Evolutionary conservation across 768 basidiomycete species (phyloP).

Genomic region (Boletus pseudo-olivaceus): DNA sequence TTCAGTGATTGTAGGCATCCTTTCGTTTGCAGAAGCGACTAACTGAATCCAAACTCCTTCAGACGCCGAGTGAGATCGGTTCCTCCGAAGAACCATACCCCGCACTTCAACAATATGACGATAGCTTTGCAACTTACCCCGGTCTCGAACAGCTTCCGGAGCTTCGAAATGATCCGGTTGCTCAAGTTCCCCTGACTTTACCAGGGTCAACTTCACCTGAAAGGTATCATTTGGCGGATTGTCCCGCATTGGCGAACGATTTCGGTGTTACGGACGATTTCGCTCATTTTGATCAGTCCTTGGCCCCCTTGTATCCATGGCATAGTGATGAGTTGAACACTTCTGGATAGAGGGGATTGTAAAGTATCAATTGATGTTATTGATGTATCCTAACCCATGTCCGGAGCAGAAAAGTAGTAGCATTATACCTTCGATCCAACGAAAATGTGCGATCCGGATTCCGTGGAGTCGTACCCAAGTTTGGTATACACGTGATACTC

Average conservation of each 20-base stretch:
- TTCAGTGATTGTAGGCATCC: slow-evolving; percentile 28
- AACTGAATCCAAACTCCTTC: slow-evolving; percentile 2
- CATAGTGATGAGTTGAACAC: neutral
- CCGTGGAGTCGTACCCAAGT: neutral
- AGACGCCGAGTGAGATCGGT: slow-evolving; percentile 28
- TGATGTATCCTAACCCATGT: neutral
- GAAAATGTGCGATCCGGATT: too few relatives aligned
- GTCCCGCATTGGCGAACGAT: too few relatives aligned
- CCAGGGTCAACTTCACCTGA: neutral
- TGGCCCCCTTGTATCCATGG: neutral
- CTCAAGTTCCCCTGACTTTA: neutral
- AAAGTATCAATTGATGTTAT: neutral
- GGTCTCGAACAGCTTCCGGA: slow-evolving; percentile 2
- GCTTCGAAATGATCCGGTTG: neutral
- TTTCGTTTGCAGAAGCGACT: neutral
- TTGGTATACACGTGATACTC: neutral
- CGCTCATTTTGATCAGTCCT: slow-evolving; percentile 1
- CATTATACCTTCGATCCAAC: neutral
- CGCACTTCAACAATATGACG: neutral
- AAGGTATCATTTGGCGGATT: neutral
- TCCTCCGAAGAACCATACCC: slow-evolving; percentile 7
- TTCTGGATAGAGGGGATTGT: neutral
- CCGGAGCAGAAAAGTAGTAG: neutral
- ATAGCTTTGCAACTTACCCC: neutral
- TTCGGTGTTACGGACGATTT: neutral